A percentile compares a stretch with the other conserved stretches of the same genome.
phyloP scores from a whole-genome alignment of 768 basidiomycete species.

The Amanita pseudoporphyria region DNA sequence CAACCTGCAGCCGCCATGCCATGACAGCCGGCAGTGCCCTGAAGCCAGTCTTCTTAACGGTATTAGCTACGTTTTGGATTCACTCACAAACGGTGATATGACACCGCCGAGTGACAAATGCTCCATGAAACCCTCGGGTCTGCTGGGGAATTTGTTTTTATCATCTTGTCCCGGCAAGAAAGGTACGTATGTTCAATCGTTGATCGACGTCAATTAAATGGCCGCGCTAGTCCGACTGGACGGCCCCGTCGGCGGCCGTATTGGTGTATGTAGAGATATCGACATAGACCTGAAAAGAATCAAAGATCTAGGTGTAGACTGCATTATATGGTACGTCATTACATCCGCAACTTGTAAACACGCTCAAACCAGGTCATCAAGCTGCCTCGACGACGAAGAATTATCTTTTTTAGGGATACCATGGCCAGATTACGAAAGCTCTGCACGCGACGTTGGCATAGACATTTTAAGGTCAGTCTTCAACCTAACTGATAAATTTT shows the following conservation, averaged over 20 bases:
- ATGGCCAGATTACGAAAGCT: conserved; percentile 65
- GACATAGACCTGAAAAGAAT: conserved; percentile 70
- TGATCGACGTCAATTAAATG: neutral
- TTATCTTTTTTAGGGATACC: conserved; percentile 79
- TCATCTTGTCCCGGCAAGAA: conserved; percentile 96
- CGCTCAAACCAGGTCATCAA: conserved; percentile 18
- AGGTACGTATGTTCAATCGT: conserved; percentile 30
- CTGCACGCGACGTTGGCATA: conserved; percentile 55
- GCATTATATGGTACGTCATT: conserved; percentile 66
- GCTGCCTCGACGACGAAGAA: conserved; percentile 82
- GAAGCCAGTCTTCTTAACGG: neutral
- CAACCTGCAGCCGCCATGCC: conserved; percentile 4
- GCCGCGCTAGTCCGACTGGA: conserved; percentile 47
- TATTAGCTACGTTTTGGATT: too few species aligned
- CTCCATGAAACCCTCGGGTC: neutral
- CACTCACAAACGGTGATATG: too few species aligned
- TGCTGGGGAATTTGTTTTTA: conserved; percentile 77
- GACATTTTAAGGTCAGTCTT: conserved; percentile 64
- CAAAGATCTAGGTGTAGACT: conserved; percentile 61
- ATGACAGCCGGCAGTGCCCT: neutral
- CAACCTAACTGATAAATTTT: neutral
- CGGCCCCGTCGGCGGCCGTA: conserved; percentile 71
- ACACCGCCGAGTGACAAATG: too few species aligned
- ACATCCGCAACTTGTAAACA: neutral
- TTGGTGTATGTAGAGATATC: conserved; percentile 77